These are phyloP conservation scores for Spathaspora sp. DNA, from an alignment of 1,139 yeast genomes.

Conservation along the genomic window DNA sequence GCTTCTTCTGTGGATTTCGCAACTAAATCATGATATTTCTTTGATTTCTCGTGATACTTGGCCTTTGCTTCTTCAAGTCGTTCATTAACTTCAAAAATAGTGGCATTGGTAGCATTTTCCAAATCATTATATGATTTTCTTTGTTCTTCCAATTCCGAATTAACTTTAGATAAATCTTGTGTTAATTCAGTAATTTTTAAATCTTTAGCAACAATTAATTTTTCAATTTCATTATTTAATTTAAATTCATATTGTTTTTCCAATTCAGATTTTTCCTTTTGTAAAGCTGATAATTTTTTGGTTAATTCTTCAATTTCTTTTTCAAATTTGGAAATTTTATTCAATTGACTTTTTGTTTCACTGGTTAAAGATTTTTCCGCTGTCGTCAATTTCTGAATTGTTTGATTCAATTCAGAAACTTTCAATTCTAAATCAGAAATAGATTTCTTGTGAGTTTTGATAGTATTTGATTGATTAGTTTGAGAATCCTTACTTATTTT, in stretches of 20 bases:
- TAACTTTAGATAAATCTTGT: constrained; percentile 6
- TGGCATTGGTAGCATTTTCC: constrained; percentile 3
- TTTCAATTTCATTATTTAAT: constrained; percentile 31
- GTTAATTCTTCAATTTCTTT: constrained; percentile 3
- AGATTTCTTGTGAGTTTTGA: not conserved
- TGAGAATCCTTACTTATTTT: constrained; percentile 5
- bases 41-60: constrained; percentile 5
- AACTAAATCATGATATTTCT: constrained; percentile 6
- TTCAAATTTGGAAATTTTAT: not conserved
- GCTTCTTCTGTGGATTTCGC: too few species aligned
- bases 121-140: constrained; percentile 7
- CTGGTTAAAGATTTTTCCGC: constrained; percentile 5
- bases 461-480: not conserved
- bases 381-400: constrained; percentile 4
- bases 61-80: constrained; percentile 6
- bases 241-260: constrained; percentile 27
- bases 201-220: constrained; percentile 27
- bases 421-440: constrained; percentile 6
- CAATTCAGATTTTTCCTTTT: constrained; percentile 7
- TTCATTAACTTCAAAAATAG: constrained; percentile 10
- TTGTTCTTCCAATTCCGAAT: constrained; percentile 3
- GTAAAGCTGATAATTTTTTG: constrained; percentile 3
- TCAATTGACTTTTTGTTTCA: constrained; percentile 4
- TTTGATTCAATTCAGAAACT: constrained; percentile 6
- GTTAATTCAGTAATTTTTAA: constrained; percentile 18